phyloP scores from a whole-genome alignment of 139 green algal species.

The Closterium sp. region DNA sequence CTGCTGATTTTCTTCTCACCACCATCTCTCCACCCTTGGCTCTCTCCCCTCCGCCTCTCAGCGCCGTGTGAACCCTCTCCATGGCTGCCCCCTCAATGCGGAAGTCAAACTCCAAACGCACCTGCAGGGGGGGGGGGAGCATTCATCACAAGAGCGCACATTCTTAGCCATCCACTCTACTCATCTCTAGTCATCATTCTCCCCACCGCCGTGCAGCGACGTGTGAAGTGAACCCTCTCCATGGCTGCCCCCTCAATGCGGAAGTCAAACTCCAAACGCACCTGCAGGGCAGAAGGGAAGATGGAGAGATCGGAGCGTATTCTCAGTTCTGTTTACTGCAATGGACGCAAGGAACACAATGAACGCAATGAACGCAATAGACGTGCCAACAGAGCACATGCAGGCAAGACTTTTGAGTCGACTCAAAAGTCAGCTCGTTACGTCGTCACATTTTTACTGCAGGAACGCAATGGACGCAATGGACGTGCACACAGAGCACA shows the following conservation, averaged over 20 bases:
- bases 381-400: too few relatives aligned
- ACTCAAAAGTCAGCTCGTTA: too few relatives aligned
- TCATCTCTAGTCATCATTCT: too few relatives aligned
- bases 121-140: conserved; percentile 1
- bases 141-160: too few relatives aligned
- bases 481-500: too few relatives aligned
- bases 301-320: too few relatives aligned
- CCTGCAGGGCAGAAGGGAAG: conserved; percentile 13
- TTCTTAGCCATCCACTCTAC: not conserved
- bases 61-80: conserved; percentile 36
- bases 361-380: too few relatives aligned
- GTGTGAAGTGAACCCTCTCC: conserved; percentile 43
- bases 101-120: conserved; percentile 56
- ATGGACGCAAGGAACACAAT: too few relatives aligned
- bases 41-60: not conserved
- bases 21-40: not conserved
- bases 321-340: too few relatives aligned
- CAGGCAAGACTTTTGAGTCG: too few relatives aligned
- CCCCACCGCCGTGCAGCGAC: not conserved
- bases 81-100: conserved; percentile 19
- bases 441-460: too few relatives aligned
- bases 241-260: conserved; percentile 19
- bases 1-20: not conserved
- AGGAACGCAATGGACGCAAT: too few relatives aligned
- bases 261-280: conserved; percentile 56